Base-by-base conservation (phyloP, 345 rosid genomes). In the Moricandia moricandioides region DNA sequence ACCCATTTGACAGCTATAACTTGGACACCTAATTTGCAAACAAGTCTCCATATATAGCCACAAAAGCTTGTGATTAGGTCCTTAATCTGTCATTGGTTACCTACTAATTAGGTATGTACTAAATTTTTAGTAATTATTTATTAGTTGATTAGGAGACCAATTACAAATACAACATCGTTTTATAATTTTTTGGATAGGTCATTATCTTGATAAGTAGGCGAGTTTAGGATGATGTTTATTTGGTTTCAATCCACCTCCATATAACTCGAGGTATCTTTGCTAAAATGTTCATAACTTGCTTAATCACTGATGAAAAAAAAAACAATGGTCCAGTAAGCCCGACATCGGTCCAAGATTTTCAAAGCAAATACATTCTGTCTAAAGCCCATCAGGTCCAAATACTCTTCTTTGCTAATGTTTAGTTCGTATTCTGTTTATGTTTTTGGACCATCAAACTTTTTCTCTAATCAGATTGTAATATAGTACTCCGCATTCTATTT, bases 11-110 rank as follows among this genome's bases (percentile, higher is more conserved):
- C n/a, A n/a, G n/a, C n/a, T n/a, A n/a, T n/a, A n/a, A n/a, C n/a
- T n/a, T 49, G 10, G 13, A 49, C 55, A 49, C 55, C 55, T 49
- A 16, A 45, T 49, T 16, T 14, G 55, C 55, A 49, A 49, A 16
- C 21, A 49, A 49, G 21, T 49, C 17, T 27, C 57, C 69, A 8
- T 26, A 26, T 65, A 6, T 49, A 43, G 21, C 4, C 9, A 31
- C 30, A 12, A 14, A 35, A 52, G 45, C 30, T 57, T 57, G 56
- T 63, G 27, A 18, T 56, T 74, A 43, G 33, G 71, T 65, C 12
- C 35, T 73, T 57, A 74, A 21, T 65, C 8, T 67, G 62, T 59
- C 73, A 49, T 59, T 59, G 9, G 14, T n/a, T 16, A 75, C 73
- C 73, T 67, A 67, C 67, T 67, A 4, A 24, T 59, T 49, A 47